Percentiles rank a stretch among this genome's conserved stretches.
Evolutionary conservation across 345 rosid species (phyloP).

Genomic region (Geranium rotundifolium): DNA sequence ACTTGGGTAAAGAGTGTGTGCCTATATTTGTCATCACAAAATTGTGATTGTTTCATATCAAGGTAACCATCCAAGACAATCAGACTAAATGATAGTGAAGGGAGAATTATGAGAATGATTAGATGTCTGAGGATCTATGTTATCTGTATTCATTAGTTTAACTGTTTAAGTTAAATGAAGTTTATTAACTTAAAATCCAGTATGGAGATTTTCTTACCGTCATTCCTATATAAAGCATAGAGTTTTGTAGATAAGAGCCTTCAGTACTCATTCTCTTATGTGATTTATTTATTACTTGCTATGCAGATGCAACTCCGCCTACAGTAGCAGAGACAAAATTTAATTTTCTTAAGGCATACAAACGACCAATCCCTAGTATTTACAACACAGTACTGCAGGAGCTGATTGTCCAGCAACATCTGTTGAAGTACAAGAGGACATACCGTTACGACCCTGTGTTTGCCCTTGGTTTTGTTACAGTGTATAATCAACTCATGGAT

Average conservation of each 20-base stretch:
- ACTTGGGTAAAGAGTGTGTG: background rate
- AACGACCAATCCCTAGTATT: conserved; percentile 84
- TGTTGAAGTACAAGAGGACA: conserved; percentile 78
- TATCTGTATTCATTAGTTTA: background rate
- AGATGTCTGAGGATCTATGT: background rate
- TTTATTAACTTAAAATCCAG: background rate
- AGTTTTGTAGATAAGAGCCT: background rate
- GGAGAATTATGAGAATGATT: background rate
- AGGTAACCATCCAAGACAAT: background rate
- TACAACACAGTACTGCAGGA: conserved; percentile 83
- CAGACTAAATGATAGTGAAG: background rate
- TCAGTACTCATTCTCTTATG: background rate
- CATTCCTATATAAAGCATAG: background rate
- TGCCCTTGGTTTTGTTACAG: conserved; percentile 94
- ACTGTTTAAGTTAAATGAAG: background rate
- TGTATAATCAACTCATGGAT: conserved; percentile 94
- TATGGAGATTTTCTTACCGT: background rate
- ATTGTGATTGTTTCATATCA: background rate
- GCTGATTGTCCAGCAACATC: conserved; percentile 89
- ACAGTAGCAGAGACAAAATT: conserved; percentile 83
- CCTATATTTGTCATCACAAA: background rate
- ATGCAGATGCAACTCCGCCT: conserved; percentile 67
- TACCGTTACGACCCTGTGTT: conserved; percentile 77
- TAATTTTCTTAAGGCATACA: conserved; percentile 68
- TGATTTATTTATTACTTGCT: conserved; percentile 4